Evolutionary conservation across 345 rosid species (phyloP), one percentile per base, ranked within the genome.

Genomic region (Alliaria petiolata): DNA sequence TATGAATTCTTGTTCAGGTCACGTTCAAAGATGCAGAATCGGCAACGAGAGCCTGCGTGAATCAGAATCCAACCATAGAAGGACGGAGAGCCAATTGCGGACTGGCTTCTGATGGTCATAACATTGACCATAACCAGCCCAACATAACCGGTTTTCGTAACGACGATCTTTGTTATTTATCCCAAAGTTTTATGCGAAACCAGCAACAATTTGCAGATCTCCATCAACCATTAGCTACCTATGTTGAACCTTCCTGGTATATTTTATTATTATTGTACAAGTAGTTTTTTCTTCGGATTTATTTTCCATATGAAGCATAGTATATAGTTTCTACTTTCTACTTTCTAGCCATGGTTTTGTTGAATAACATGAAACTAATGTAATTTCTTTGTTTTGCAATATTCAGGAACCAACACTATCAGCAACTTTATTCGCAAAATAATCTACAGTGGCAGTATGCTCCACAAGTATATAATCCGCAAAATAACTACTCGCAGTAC

Each of bases 11-110:
- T 28, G 11, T 16, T 15, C 13, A 88, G 91, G 88, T 86, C 5
- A 89, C 87, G 3, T 89, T 89, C 35, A 82, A 69, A 75, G 91
- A 85, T 70, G 85, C 85, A 40, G 89, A 86, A 22, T 80, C 95
- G 0, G 91, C 95, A 10, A 66, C 44, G 17, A 83, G 80, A 63
- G 91, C 91, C 34, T 85, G 85, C 51, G 71, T 76, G 33, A 44
- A 83, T 71, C 85, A 79, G 0, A 81, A 69, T 34, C 95, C 91
- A 3, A 76, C 71, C 3, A 86, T 89, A 7, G 87, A 86, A 12
- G 91, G 91, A 46, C 82, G 89, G 62, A 73, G 62, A 72, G 81
- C 85, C 8, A 86, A 80, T 62, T 89, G 91, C 74, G 86, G 83
- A 42, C 81, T 89, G 20, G 95, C 95, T 40, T 81, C 80, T 7